Percentiles rank a stretch among this genome's conserved stretches.
phyloP scores from a whole-genome alignment of 2,329 filamentous ascomycete genomes.

The Exophiala lecanii-corni region DNA sequence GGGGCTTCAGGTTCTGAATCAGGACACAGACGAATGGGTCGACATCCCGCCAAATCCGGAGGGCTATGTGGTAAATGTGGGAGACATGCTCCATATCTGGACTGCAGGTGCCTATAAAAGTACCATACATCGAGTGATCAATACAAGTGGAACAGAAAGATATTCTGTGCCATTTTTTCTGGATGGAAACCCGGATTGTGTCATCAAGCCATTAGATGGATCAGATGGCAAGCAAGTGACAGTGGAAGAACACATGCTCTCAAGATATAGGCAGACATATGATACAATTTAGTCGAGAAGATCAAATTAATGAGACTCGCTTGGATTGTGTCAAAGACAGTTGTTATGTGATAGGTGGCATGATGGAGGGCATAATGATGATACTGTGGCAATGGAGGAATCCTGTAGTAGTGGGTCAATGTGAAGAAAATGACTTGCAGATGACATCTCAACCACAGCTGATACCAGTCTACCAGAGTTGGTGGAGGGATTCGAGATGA shows the following conservation, averaged over 20 bases:
- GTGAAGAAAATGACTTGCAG: too few relatives aligned
- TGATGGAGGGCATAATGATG: too few relatives aligned
- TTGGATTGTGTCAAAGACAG: too few relatives aligned
- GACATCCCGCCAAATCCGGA: conserved; percentile 32
- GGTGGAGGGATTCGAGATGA: too few relatives aligned
- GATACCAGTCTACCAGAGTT: too few relatives aligned
- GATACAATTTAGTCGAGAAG: background rate
- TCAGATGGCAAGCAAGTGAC: conserved; percentile 1
- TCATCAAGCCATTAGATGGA: conserved; percentile 16
- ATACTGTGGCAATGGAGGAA: too few relatives aligned
- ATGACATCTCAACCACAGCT: too few relatives aligned
- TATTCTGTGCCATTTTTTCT: conserved; percentile 30
- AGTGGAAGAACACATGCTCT: conserved; percentile 8
- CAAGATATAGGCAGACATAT: background rate
- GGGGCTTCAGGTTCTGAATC: conserved; percentile 29
- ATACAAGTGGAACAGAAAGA: conserved; percentile 26
- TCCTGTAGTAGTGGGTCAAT: too few relatives aligned
- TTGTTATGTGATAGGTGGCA: too few relatives aligned
- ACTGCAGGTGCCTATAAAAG: conserved; percentile 42
- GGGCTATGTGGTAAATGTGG: conserved; percentile 33
- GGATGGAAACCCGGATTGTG: conserved; percentile 47
- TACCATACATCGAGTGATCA: conserved; percentile 31
- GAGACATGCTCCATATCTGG: conserved; percentile 28
- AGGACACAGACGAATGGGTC: conserved; percentile 27
- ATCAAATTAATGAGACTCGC: too few relatives aligned